These are phyloP conservation scores for Chaetomium globosum DNA, from an alignment of 2,329 filamentous ascomycete genomes.

Conservation along the genomic window DNA sequence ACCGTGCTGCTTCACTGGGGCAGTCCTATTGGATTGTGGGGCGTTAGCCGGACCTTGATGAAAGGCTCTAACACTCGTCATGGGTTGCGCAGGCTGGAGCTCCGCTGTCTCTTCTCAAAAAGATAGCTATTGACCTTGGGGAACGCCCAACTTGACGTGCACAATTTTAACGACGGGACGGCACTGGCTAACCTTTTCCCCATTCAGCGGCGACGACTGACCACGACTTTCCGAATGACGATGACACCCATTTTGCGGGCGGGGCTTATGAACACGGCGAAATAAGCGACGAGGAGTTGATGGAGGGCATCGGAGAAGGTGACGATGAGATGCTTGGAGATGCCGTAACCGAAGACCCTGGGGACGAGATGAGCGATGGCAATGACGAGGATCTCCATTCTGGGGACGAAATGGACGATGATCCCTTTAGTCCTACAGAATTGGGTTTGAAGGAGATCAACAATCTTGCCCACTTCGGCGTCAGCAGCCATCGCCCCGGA, in stretches of 20 bases:
- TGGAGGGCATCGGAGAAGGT: constrained; percentile 18
- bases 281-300: constrained; percentile 25
- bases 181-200: constrained; percentile 31
- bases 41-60: constrained; percentile 26
- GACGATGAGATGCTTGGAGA: constrained; percentile 33
- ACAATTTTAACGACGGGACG: constrained; percentile 31
- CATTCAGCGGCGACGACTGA: constrained; percentile 26
- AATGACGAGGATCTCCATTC: constrained; percentile 31
- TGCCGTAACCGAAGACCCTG: constrained; percentile 32
- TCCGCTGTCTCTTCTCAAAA: constrained; percentile 34
- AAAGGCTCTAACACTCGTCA: constrained; percentile 30
- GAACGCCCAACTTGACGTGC: constrained; percentile 31
- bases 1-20: background rate
- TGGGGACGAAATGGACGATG: constrained; percentile 31
- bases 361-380: constrained; percentile 31
- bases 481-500: constrained; percentile 78
- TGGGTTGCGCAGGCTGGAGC: constrained; percentile 24
- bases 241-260: constrained; percentile 9
- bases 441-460: constrained; percentile 77
- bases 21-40: constrained; percentile 25
- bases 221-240: constrained; percentile 29
- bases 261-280: constrained; percentile 10
- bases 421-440: constrained; percentile 55
- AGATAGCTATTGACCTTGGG: constrained; percentile 27
- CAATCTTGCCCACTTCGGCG: constrained; percentile 79